Evolutionary conservation across 441 rosid species (phyloP).

Genomic region (Bruguiera hainesii): DNA sequence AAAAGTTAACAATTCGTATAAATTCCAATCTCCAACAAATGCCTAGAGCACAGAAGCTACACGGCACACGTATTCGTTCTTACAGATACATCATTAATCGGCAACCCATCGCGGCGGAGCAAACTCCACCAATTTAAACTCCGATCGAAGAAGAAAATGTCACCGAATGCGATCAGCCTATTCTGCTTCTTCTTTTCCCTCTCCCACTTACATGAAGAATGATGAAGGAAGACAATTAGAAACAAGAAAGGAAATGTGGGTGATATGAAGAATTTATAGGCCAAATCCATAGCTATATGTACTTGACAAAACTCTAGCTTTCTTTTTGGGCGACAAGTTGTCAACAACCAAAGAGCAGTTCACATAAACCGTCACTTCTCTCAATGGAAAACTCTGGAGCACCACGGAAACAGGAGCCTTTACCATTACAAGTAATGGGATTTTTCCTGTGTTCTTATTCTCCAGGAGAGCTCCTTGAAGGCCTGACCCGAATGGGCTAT

Average conservation of each 20-base stretch:
- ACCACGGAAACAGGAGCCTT: constrained; percentile 40
- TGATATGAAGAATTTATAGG: constrained; percentile 10
- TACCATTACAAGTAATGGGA: constrained; percentile 42
- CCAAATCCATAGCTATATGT: constrained; percentile 24
- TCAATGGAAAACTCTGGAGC: constrained; percentile 25
- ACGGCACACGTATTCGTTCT: neutral
- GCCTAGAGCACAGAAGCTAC: constrained; percentile 7
- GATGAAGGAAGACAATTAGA: neutral
- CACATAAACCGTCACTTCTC: constrained; percentile 29
- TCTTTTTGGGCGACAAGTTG: constrained; percentile 33
- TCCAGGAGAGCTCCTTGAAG: constrained; percentile 34
- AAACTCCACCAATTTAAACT: constrained; percentile 8
- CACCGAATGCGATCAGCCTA: neutral
- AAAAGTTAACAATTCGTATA: neutral
- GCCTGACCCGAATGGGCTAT: constrained; percentile 32
- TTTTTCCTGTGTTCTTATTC: constrained; percentile 29
- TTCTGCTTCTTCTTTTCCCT: constrained; percentile 1
- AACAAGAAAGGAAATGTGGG: neutral
- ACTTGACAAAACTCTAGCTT: constrained; percentile 30
- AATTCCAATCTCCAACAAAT: neutral
- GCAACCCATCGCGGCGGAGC: neutral
- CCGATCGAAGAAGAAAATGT: constrained; percentile 1
- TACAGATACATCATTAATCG: no score
- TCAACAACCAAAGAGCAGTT: constrained; percentile 45
- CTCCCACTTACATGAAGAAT: neutral